These are phyloP conservation scores for Noccaea bulbosa DNA, from an alignment of 345 rosid genomes.

Conservation along the genomic window DNA sequence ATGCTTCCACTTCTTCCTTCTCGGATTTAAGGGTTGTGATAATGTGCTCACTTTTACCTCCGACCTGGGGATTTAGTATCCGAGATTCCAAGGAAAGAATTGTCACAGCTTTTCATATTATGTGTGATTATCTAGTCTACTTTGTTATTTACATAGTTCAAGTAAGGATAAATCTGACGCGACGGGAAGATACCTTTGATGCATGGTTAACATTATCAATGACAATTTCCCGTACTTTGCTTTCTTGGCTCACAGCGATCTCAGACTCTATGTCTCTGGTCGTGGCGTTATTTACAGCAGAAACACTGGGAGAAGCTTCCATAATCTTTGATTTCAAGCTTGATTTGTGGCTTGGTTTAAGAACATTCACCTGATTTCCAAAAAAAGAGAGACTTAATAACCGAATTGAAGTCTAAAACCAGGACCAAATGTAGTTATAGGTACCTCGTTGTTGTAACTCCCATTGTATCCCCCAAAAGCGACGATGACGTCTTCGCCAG, in stretches of 20 bases:
- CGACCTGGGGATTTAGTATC: conserved; percentile 56
- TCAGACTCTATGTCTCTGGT: conserved; percentile 82
- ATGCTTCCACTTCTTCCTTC: conserved; percentile 75
- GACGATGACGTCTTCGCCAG: conserved; percentile 75
- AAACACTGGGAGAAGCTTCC: conserved; percentile 60
- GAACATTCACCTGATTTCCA: conserved; percentile 61
- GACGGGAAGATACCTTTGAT: conserved; percentile 47
- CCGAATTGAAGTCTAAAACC: not conserved
- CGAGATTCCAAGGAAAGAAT: not conserved
- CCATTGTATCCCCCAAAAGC: conserved; percentile 98
- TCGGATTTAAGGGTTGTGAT: conserved; percentile 61
- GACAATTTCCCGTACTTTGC: conserved; percentile 76
- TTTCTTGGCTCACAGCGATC: conserved; percentile 64
- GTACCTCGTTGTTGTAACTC: conserved; percentile 81
- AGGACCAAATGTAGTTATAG: not conserved
- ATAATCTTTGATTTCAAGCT: conserved; percentile 71
- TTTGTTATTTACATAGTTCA: not conserved
- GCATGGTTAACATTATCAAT: conserved; percentile 60
- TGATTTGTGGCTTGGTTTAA: conserved; percentile 88
- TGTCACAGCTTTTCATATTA: not conserved
- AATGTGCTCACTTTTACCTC: conserved; percentile 51
- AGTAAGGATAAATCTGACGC: not conserved
- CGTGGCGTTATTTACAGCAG: conserved; percentile 67
- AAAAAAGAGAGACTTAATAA: conserved; percentile 29
- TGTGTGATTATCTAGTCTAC: not conserved